Base-by-base conservation (phyloP, 2,329 filamentous ascomycete genomes). In the Hypoxylon sp. region DNA sequence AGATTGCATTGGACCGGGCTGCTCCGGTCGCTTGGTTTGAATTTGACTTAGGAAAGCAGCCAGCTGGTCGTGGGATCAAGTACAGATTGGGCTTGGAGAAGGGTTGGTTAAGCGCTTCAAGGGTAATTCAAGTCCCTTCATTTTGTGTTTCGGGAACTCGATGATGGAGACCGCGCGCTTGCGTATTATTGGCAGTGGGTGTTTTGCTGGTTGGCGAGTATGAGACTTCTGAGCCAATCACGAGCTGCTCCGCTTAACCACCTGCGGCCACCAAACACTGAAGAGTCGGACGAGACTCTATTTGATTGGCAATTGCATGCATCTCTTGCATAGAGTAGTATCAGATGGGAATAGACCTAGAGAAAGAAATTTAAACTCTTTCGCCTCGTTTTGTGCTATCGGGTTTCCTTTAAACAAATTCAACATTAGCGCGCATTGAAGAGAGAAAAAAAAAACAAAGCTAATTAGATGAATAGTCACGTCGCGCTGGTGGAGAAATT, bases 21-120 rank as follows among this genome's bases (percentile, higher is more conserved):
- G 24, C 26, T 57, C 60, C 64, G 65, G 37, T 57, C 50, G 44
- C 8, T 35, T 57, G 63, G 57, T 54, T 54, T 67, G 59, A 57
- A 48, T 39, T 63, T 53, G 55, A 64, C 33, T 50, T 39, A 44
- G 47, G 42, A 24, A 29, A 60, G 42, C 52, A 46, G 58, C 24
- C 37, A 62, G 48, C 35, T 31, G 29, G 19, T 37, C 44, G 37
- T 42, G 57, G 66, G 71, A 65, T 69, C 63, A 64, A 56, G 50
- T 50, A 42, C 26, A 67, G 59, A 70, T 57, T 62, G 70, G 67
- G 50, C 39, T 66, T 48, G 35, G 39, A 55, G 52, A 71, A 72
- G 68, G 65, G 70, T 68, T 67, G 59, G 70, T 17, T 74, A 74
- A 74, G 73, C 73, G 73, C 73, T 67, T 70, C 47, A 44, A 63